Conservation (phyloP, 2,329 filamentous ascomycete species). For the Fusarium scirpi region DNA sequence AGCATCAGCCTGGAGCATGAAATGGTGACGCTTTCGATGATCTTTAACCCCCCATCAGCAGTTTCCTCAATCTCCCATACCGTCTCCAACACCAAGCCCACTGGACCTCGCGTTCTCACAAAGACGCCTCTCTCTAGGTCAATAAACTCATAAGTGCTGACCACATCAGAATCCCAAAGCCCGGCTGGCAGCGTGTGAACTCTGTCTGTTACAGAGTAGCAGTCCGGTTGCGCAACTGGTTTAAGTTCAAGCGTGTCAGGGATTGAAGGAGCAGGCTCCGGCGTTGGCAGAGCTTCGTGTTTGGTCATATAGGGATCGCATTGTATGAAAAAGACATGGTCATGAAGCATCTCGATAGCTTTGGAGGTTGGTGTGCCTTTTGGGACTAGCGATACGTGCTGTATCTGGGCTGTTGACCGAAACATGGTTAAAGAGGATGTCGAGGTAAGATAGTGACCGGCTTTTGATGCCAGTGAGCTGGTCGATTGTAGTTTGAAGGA, state of each 20-base stretch:
- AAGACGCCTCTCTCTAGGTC: constrained; percentile 63
- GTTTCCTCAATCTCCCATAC: constrained; percentile 58
- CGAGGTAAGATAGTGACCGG: background rate
- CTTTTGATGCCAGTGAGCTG: background rate
- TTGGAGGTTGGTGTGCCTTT: constrained; percentile 50
- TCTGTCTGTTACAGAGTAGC: constrained; percentile 63
- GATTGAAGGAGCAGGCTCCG: constrained; percentile 29
- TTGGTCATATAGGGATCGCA: constrained; percentile 65
- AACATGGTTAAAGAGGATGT: constrained; percentile 52
- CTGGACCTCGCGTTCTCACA: constrained; percentile 63
- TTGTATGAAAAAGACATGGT: constrained; percentile 64
- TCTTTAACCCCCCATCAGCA: constrained; percentile 52
- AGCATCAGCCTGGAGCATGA: constrained; percentile 63
- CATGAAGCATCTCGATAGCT: constrained; percentile 61
- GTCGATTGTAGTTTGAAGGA: background rate
- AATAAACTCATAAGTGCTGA: constrained; percentile 67
- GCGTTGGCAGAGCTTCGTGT: constrained; percentile 53
- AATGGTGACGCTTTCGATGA: constrained; percentile 65
- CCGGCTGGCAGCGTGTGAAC: constrained; percentile 66
- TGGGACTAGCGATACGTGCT: constrained; percentile 59
- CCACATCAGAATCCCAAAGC: constrained; percentile 66
- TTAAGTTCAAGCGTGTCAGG: constrained; percentile 46
- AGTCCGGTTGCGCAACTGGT: constrained; percentile 48
- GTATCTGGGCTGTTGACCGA: constrained; percentile 57
- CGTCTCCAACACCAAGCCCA: constrained; percentile 66